phyloP scores from a whole-genome alignment of 495 filamentous ascomycete species.

The Talaromyces trachyspermus region DNA sequence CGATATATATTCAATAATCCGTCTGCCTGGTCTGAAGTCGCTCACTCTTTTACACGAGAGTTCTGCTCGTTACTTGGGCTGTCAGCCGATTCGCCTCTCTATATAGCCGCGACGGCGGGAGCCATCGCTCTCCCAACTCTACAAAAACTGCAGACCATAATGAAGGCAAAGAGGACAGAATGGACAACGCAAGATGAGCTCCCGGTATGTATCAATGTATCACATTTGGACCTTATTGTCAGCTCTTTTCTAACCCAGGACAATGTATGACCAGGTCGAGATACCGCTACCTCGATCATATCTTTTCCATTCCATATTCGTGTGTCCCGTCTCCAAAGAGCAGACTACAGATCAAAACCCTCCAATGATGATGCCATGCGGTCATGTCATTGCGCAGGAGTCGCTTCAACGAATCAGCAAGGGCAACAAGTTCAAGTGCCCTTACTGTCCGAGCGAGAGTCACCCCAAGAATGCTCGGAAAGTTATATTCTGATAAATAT shows the following conservation, averaged over 20 bases:
- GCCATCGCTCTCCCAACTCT: constrained; percentile 82
- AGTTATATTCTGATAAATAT: constrained; percentile 47
- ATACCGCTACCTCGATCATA: constrained; percentile 80
- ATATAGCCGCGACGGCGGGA: constrained; percentile 84
- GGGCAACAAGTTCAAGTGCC: constrained; percentile 81
- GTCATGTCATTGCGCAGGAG: constrained; percentile 87
- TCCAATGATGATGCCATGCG: constrained; percentile 96
- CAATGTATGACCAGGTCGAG: constrained; percentile 65
- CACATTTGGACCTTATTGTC: neutral
- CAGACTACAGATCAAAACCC: constrained; percentile 91
- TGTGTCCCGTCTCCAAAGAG: constrained; percentile 93
- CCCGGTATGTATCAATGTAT: constrained; percentile 44
- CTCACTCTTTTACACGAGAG: constrained; percentile 78
- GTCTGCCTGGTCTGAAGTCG: constrained; percentile 70
- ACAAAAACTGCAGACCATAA: constrained; percentile 73
- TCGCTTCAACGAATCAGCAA: constrained; percentile 70
- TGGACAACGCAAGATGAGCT: constrained; percentile 91
- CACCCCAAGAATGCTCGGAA: constrained; percentile 65
- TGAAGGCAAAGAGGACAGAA: constrained; percentile 80
- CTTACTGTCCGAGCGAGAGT: constrained; percentile 88
- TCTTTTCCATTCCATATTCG: constrained; percentile 93
- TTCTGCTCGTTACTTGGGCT: constrained; percentile 90
- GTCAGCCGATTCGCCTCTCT: constrained; percentile 81
- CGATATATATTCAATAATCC: constrained; percentile 62
- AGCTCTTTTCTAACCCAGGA: neutral